Conservation (phyloP, 2,329 filamentous ascomycete genomes). For the Verticillium longisporum region DNA sequence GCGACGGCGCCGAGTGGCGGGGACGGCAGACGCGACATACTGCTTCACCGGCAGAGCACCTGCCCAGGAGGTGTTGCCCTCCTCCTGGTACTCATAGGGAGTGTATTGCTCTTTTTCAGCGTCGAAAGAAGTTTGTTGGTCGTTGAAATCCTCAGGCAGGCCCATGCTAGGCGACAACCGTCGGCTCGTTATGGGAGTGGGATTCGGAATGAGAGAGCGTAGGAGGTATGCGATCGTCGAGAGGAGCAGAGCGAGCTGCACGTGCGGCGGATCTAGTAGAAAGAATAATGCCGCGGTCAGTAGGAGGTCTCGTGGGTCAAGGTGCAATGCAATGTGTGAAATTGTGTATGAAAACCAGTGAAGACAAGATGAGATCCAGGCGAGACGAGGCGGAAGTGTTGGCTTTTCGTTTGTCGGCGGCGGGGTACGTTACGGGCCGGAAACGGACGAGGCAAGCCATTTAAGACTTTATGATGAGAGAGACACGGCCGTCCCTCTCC, state of each 20-base stretch:
- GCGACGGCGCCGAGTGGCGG: not conserved
- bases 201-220: not conserved
- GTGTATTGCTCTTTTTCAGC: conserved; percentile 54
- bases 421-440: not conserved
- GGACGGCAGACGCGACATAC: conserved; percentile 30
- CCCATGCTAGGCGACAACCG: conserved; percentile 60
- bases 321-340: not conserved
- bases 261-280: conserved; percentile 6
- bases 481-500: not conserved
- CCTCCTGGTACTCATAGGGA: conserved; percentile 80
- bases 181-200: conserved; percentile 9
- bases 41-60: conserved; percentile 94
- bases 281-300: not conserved
- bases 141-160: conserved; percentile 59
- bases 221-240: conserved; percentile 11
- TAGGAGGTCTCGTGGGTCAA: not conserved
- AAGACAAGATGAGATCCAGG: not conserved
- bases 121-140: conserved; percentile 57
- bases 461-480: not conserved
- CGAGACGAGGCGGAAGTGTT: not conserved
- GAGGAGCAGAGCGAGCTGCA: conserved; percentile 16
- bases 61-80: conserved; percentile 85
- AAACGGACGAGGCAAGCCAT: not conserved
- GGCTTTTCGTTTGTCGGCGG: not conserved
- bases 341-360: not conserved